Base-by-base conservation (phyloP, 371 early-diverging fungal species). In the Rhizomucor miehei region DNA sequence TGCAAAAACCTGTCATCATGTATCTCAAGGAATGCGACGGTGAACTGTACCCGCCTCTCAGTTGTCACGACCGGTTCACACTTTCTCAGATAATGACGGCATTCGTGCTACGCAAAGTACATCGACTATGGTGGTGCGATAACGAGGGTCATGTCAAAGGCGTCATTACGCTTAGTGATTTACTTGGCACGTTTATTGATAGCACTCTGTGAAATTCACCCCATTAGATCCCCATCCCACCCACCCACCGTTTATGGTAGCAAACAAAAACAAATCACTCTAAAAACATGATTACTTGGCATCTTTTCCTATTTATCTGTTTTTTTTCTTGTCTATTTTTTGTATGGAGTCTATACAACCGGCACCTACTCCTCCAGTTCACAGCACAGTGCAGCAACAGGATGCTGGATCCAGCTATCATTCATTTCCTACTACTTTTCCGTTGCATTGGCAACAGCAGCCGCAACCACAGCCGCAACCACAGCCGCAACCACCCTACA, bases 101-200 rank as follows among this genome's bases (percentile, higher is more conserved):
- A 1, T 65, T 84, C 53, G 75, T 79, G 11, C 69, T 68, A 6
- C 71, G 67, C 40, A 75, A 82, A 39, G 71, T 71, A 0, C 77
- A 82, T 56, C 70, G 83, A 1, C 69, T 81, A 11, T 86, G 86
- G 86, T 67, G 81, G 48, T 65, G 75, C 14, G 76, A 86, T 63
- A 66, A 69, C 2, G 62, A 76, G 10, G 76, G 79, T 34, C 62
- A 65, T 45, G 68, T 81, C 23, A 65, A 79, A 34, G 86, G 84
- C 21, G 75, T 82, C 19, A 79, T 86, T 40, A 64, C 64, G 11
- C 29, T 64, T 17, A 64, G 49, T 39, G 64, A 64, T 36, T 37
- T 64, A 13, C 37, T 63, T 20, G 54, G 63, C 41, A 51, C 56
- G 11, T 63, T 63, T 54, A 14, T 54, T 10, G 58, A 57, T 55